These are phyloP conservation scores for Krasilnikovozyma curviuscula DNA, from an alignment of 768 basidiomycete genomes.

Conservation along the genomic window DNA sequence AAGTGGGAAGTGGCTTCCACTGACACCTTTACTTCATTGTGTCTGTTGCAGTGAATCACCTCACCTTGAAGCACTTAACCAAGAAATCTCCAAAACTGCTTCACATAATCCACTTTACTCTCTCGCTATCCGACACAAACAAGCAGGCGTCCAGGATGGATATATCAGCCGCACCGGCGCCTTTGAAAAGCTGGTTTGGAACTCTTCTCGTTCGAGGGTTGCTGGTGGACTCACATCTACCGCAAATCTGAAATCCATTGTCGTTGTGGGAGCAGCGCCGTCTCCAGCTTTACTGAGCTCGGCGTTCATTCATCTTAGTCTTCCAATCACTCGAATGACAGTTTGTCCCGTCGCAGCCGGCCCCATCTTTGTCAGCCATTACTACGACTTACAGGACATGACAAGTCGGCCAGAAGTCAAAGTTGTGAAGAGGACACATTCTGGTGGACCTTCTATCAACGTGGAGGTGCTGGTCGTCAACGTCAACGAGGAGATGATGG, in stretches of 20 bases:
- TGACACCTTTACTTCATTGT: no score
- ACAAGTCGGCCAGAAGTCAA: background rate
- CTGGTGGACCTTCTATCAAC: constrained; percentile 49
- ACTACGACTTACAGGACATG: constrained; percentile 56
- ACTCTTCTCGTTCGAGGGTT: constrained; percentile 35
- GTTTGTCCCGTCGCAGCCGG: constrained; percentile 40
- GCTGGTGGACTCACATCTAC: constrained; percentile 23
- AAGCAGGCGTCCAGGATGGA: constrained; percentile 47
- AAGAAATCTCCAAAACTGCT: background rate
- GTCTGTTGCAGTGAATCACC: background rate
- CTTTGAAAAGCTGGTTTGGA: constrained; percentile 69
- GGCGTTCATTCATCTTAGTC: constrained; percentile 32
- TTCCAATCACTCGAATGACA: constrained; percentile 5
- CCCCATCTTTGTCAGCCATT: constrained; percentile 63
- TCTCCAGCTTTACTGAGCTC: constrained; percentile 50
- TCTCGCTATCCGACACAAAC: constrained; percentile 61
- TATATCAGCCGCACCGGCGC: constrained; percentile 55
- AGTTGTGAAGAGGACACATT: constrained; percentile 39
- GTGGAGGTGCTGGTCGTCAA: constrained; percentile 61
- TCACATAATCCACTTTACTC: constrained; percentile 34
- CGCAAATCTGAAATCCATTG: constrained; percentile 42
- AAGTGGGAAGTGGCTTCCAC: no score
- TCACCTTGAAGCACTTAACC: background rate
- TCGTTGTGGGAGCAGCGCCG: constrained; percentile 44
- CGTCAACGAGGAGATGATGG: constrained; percentile 45